These are phyloP conservation scores for Tylopilus subfusipes DNA, from an alignment of 768 basidiomycete species.

Conservation along the genomic window DNA sequence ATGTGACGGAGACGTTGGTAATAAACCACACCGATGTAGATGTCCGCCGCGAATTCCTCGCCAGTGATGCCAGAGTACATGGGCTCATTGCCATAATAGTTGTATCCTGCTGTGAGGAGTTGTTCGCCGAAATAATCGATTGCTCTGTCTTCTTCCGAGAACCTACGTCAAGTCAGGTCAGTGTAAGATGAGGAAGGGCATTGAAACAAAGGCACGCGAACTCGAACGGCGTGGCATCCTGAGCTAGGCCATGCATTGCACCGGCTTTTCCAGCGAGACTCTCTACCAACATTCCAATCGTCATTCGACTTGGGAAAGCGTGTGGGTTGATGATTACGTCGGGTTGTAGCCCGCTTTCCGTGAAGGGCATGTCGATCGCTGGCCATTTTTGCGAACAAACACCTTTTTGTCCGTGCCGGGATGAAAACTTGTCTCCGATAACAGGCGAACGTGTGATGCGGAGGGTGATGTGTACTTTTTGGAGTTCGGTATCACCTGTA, in stretches of 20 bases:
- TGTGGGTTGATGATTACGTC: slow-evolving; percentile 99
- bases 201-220: slow-evolving; percentile 37
- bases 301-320: slow-evolving; percentile 99
- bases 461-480: slow-evolving; percentile 90
- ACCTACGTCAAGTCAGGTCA: slow-evolving; percentile 44
- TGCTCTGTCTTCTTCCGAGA: slow-evolving; percentile 95
- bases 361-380: slow-evolving; percentile 96
- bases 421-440: slow-evolving; percentile 99
- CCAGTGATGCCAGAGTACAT: slow-evolving; percentile 99
- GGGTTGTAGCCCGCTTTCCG: slow-evolving; percentile 97
- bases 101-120: slow-evolving; percentile 90
- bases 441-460: slow-evolving; percentile 93
- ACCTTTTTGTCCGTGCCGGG: slow-evolving; percentile 98
- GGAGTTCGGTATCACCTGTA: slow-evolving; percentile 79
- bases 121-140: slow-evolving; percentile 97
- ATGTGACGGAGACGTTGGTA: slow-evolving; percentile 99
- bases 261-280: slow-evolving; percentile 99
- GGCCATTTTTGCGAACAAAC: slow-evolving; percentile 99
- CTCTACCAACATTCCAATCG: slow-evolving; percentile 99
- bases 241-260: slow-evolving; percentile 96
- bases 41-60: slow-evolving; percentile 97
- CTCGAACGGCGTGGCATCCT: slow-evolving; percentile 99
- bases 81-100: slow-evolving; percentile 98
- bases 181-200: slow-evolving; percentile 1
- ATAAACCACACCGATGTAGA: slow-evolving; percentile 97